These are phyloP conservation scores for Fusarium gaditjirri DNA, from an alignment of 2,329 filamentous ascomycete species.

Conservation along the genomic window DNA sequence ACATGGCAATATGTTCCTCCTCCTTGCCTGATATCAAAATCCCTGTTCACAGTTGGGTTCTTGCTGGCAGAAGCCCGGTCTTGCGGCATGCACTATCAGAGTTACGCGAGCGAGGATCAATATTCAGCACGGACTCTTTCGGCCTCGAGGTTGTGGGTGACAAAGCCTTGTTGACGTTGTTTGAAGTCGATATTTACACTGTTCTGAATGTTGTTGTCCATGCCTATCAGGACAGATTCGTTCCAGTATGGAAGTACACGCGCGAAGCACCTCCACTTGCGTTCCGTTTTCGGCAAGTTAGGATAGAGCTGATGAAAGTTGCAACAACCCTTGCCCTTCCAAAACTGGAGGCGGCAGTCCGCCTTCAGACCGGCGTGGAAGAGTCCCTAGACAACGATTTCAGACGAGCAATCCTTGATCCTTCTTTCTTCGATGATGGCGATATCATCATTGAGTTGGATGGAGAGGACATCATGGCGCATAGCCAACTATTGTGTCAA, in stretches of 20 bases:
- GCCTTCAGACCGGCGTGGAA: slow-evolving; percentile 75
- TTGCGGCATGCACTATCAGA: slow-evolving; percentile 71
- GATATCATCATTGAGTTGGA: slow-evolving; percentile 84
- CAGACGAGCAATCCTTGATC: slow-evolving; percentile 73
- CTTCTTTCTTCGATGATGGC: slow-evolving; percentile 78
- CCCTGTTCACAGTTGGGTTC: slow-evolving; percentile 84
- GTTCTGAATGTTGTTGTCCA: slow-evolving; percentile 84
- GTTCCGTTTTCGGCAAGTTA: slow-evolving; percentile 80
- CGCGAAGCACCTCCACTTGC: slow-evolving; percentile 72
- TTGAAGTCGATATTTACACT: slow-evolving; percentile 78
- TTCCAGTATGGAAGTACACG: slow-evolving; percentile 89
- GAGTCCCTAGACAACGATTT: slow-evolving; percentile 76
- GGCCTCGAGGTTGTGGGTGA: slow-evolving; percentile 55
- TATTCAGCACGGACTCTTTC: slow-evolving; percentile 45
- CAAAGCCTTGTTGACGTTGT: slow-evolving; percentile 70
- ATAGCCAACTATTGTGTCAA: slow-evolving; percentile 82
- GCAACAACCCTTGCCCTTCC: slow-evolving; percentile 76
- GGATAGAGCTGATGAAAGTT: slow-evolving; percentile 88
- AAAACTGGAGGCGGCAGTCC: slow-evolving; percentile 79
- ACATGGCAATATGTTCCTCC: slow-evolving; percentile 63
- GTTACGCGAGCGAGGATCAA: slow-evolving; percentile 55
- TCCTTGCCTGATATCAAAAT: slow-evolving; percentile 75
- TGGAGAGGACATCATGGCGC: slow-evolving; percentile 75
- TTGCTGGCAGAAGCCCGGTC: slow-evolving; percentile 77
- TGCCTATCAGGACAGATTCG: slow-evolving; percentile 79